Conservation (phyloP, 2,329 filamentous ascomycete genomes). For the Ceratocystis harringtonii region DNA sequence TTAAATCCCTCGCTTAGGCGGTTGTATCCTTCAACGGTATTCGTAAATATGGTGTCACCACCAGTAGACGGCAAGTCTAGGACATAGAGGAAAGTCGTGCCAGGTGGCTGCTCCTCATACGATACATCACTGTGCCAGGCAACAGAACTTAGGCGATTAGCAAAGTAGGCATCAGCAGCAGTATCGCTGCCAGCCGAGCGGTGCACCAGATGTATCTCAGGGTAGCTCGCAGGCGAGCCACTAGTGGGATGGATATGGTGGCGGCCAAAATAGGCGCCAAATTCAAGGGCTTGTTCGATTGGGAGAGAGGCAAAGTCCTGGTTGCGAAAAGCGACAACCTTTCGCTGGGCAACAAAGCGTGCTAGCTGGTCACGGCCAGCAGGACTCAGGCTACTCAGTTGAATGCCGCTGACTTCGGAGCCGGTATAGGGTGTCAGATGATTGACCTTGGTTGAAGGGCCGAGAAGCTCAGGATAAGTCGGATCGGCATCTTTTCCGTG, state of each 20-base stretch:
- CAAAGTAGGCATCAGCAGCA: constrained; percentile 44
- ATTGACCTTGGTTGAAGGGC: constrained; percentile 33
- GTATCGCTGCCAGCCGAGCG: constrained; percentile 39
- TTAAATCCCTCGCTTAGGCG: constrained; percentile 66
- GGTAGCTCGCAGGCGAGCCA: constrained; percentile 56
- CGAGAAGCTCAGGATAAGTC: constrained; percentile 52
- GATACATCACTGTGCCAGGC: constrained; percentile 85
- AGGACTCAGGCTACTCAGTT: constrained; percentile 51
- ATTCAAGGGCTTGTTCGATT: constrained; percentile 53
- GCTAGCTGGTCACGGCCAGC: constrained; percentile 65
- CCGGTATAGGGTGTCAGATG: constrained; percentile 61
- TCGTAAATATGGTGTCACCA: constrained; percentile 72
- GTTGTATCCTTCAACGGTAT: constrained; percentile 67
- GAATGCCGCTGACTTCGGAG: constrained; percentile 54
- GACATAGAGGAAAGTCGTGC: constrained; percentile 77
- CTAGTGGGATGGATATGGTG: constrained; percentile 72
- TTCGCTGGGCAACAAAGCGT: constrained; percentile 58
- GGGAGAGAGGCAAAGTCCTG: constrained; percentile 59
- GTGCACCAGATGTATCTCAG: constrained; percentile 66
- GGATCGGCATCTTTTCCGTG: constrained; percentile 62
- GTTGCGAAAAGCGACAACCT: constrained; percentile 62
- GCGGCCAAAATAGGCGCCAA: constrained; percentile 62
- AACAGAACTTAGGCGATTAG: constrained; percentile 52
- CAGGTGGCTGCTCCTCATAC: constrained; percentile 77
- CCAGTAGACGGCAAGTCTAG: constrained; percentile 69